Evolutionary conservation across 257 asterid genomes (phyloP).

Genomic region (Petunia axillaris): DNA sequence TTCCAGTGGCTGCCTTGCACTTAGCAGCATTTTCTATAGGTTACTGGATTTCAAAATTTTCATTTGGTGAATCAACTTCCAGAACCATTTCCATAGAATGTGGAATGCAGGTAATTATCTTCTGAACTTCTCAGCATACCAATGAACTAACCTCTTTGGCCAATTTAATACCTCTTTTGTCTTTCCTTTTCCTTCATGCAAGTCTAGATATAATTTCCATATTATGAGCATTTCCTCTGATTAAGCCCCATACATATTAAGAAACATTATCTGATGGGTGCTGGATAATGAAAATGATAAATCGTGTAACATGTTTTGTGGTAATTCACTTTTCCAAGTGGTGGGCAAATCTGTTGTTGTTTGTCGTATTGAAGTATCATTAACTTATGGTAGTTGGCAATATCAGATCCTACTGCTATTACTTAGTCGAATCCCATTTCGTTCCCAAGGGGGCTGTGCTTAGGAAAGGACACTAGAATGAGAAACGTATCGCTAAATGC

Average conservation of each 20-base stretch:
- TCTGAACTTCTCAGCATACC: constrained; percentile 5
- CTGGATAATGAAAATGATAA: constrained; percentile 1
- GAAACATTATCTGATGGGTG: constrained; percentile 18
- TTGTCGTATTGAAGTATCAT: constrained; percentile 14
- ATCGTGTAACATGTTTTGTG: not conserved
- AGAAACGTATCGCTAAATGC: not conserved
- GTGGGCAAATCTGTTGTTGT: not conserved
- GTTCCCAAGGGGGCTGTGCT: not conserved
- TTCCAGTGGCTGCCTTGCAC: constrained; percentile 85
- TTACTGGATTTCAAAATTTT: constrained; percentile 73
- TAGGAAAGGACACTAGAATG: constrained; percentile 11
- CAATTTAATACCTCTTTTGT: not conserved
- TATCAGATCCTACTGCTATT: not conserved
- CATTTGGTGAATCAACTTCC: constrained; percentile 97
- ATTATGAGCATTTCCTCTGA: not conserved
- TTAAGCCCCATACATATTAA: constrained; percentile 9
- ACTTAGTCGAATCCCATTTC: not conserved
- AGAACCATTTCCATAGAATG: constrained; percentile 96
- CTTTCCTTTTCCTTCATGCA: constrained; percentile 8
- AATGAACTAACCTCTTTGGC: not conserved
- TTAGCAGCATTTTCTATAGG: constrained; percentile 89
- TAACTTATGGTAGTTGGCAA: constrained; percentile 7
- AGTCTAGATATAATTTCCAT: not conserved
- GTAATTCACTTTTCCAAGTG: not conserved
- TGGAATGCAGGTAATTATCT: constrained; percentile 85